Conservation (phyloP, 2,329 filamentous ascomycete genomes). For the Cercospora brassicicola region DNA sequence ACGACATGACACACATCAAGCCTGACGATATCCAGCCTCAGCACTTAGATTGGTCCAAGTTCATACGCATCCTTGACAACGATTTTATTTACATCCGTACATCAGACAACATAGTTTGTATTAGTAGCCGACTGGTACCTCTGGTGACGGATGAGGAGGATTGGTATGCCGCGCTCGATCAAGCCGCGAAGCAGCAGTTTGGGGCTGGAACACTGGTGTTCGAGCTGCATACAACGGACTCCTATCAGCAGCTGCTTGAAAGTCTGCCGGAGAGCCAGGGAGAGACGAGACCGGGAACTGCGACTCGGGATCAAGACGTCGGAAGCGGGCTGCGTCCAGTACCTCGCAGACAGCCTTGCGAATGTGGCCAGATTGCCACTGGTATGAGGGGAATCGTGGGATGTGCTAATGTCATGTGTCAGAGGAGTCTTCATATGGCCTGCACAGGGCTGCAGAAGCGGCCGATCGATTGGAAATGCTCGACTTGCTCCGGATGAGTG, state of each 20-base stretch:
- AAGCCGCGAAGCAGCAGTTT: conserved; percentile 1
- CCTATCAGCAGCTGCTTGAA: conserved; percentile 12
- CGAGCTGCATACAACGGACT: conserved; percentile 11
- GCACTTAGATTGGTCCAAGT: conserved; percentile 20
- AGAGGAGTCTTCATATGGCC: conserved; percentile 22
- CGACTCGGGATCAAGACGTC: background rate
- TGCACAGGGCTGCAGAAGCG: conserved; percentile 22
- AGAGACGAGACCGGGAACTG: background rate
- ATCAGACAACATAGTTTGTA: conserved; percentile 19
- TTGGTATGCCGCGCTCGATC: conserved; percentile 10
- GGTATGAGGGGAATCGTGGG: conserved; percentile 18
- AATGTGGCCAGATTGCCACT: conserved; percentile 19
- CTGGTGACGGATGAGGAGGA: conserved; percentile 17
- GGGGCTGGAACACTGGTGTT: conserved; percentile 14
- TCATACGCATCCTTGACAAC: conserved; percentile 13
- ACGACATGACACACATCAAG: conserved; percentile 5
- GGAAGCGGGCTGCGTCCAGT: background rate
- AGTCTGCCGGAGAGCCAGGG: background rate
- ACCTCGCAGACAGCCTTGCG: conserved; percentile 12
- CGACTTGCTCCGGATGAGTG: conserved; percentile 13
- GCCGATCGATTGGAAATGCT: conserved; percentile 22
- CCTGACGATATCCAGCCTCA: conserved; percentile 15
- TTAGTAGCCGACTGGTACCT: conserved; percentile 6
- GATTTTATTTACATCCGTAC: conserved; percentile 11
- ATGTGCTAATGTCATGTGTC: conserved; percentile 22